These are phyloP conservation scores for Heliamphora pulchella DNA, from an alignment of 179 eudicot species.

Conservation along the genomic window DNA sequence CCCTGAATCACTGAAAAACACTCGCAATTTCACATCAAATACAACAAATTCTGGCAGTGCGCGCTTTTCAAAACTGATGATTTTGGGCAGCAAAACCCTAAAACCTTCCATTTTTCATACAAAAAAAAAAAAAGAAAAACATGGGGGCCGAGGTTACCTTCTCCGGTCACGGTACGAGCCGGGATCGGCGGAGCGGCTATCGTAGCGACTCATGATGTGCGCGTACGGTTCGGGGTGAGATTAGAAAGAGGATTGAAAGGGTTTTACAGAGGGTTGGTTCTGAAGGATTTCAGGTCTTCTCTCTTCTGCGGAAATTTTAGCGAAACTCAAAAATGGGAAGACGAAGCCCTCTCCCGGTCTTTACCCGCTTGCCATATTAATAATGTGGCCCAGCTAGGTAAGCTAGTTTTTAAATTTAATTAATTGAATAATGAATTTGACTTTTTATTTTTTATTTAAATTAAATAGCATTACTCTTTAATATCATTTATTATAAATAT, in stretches of 20 bases:
- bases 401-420: too few relatives aligned
- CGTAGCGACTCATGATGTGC: conserved; percentile 49
- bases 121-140: not conserved
- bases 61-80: not conserved
- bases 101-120: not conserved
- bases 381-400: too few relatives aligned
- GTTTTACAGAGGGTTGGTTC: not conserved
- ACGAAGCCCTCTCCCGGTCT: not conserved
- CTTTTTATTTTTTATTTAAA: too few relatives aligned
- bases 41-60: not conserved
- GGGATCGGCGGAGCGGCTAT: conserved; percentile 67
- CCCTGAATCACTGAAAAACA: conserved; percentile 48
- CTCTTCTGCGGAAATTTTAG: not conserved
- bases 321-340: not conserved
- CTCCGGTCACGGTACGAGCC: conserved; percentile 79
- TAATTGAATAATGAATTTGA: too few relatives aligned
- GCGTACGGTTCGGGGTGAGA: not conserved
- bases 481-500: too few relatives aligned
- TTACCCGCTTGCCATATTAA: not conserved
- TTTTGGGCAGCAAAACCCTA: not conserved
- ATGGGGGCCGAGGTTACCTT: conserved; percentile 34
- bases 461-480: too few relatives aligned
- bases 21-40: too few relatives aligned
- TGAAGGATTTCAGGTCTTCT: not conserved
- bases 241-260: not conserved